phyloP scores from a whole-genome alignment of 495 filamentous ascomycete genomes.

The Penicillium daleae region DNA sequence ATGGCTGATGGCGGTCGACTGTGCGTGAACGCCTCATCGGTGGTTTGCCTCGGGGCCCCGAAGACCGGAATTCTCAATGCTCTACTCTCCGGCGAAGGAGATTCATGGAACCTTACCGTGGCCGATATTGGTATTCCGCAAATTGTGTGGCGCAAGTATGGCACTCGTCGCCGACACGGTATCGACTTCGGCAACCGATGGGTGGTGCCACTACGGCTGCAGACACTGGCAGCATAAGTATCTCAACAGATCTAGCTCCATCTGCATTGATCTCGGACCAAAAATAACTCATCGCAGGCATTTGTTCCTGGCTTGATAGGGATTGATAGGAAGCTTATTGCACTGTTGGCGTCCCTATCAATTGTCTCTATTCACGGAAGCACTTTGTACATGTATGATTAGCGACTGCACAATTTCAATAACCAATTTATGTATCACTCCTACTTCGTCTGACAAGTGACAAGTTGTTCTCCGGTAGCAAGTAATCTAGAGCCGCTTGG shows the following conservation, averaged over 20 bases:
- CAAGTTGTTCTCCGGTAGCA: no score
- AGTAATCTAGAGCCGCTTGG: not conserved
- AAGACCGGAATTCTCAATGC: constrained; percentile 80
- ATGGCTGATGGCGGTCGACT: constrained; percentile 70
- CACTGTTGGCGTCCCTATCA: not conserved
- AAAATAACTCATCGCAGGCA: constrained; percentile 11
- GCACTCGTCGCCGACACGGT: constrained; percentile 73
- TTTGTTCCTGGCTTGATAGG: constrained; percentile 4
- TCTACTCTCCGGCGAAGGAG: constrained; percentile 59
- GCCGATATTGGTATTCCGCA: constrained; percentile 85
- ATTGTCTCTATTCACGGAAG: not conserved
- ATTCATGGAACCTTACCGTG: constrained; percentile 72
- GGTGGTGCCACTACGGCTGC: constrained; percentile 62
- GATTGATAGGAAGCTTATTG: not conserved
- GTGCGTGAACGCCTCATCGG: constrained; percentile 72
- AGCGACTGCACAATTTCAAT: constrained; percentile 12
- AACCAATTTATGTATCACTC: not conserved
- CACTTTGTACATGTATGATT: constrained; percentile 17
- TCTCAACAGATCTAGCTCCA: not conserved
- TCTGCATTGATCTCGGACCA: constrained; percentile 8
- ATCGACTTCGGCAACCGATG: constrained; percentile 85
- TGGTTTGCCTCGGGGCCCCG: constrained; percentile 82
- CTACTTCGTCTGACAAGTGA: no score
- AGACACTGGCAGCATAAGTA: constrained; percentile 28
- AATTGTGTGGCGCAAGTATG: constrained; percentile 84